Evolutionary conservation across 768 basidiomycete species (phyloP), one percentile per base, ranked within the genome.

Genomic region (Pholiota microspora): DNA sequence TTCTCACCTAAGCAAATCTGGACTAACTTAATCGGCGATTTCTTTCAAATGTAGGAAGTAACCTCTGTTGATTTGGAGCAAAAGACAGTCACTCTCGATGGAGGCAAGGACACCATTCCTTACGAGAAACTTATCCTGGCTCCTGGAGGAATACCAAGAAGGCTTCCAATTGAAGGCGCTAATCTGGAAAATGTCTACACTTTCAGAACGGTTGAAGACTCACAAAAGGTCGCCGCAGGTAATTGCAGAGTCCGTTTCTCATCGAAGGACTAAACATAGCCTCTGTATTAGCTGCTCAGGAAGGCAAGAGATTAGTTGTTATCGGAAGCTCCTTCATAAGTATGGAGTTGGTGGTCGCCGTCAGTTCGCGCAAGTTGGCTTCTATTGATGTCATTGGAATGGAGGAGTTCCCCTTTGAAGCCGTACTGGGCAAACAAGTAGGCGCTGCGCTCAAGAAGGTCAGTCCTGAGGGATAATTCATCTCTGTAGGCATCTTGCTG

Each of bases 301-400:
- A 90, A 59, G 87, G 88, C 29, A 89, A 92, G 69, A 76, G 77
- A 46, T 68, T 88, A 55, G 92, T 93, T 28, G 81, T 95, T 10
- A 86, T 96, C 58, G 94, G 94, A 2, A 88, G 85, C 47, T 91
- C 88, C 12, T 97, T 95, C 73, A 97, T 97, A 62, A 84, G 88
- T 53, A 92, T 97, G 92, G 91, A 94, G 67, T 75, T 93, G n/a
- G 91, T 92, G 6, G 78, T 75, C n/a, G 88, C 91, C 0, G 70
- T 89, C 2, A 69, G 82, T 7, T 84, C 84, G 61, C 84, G 88
- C 50, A 86, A 88, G 59, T 84, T 92, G 18, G 87, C 87, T 10
- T 88, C 86, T 27, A 85, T 94, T 40, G 85, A 90, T 58, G 85
- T 96, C 56, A 81, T 97, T 50, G 93, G 92, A 1, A 86, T 85